A percentile compares a stretch with the other conserved stretches of the same genome.
These are phyloP conservation scores for Chlamydomonas sp. DNA, from an alignment of 139 green algal species.

Conservation along the genomic window DNA sequence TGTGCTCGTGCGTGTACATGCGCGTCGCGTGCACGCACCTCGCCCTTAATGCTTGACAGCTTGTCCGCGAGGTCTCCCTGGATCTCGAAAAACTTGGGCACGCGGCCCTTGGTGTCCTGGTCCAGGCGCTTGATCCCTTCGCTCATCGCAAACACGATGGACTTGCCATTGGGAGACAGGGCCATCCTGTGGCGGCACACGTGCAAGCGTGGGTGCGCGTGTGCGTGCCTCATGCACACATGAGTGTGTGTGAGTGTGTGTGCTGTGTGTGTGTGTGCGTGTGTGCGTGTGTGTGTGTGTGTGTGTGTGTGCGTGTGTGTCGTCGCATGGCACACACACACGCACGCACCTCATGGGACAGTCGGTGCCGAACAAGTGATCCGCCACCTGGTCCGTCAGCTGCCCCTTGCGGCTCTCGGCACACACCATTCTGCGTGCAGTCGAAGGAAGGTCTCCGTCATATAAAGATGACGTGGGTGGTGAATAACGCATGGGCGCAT, in stretches of 20 bases:
- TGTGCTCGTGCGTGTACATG: no score
- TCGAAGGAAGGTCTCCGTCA: no score
- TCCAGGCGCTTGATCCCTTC: slow-evolving; percentile 26
- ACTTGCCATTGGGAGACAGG: slow-evolving; percentile 15
- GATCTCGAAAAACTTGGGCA: slow-evolving; percentile 21
- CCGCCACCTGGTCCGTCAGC: slow-evolving; percentile 30
- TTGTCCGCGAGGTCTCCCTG: slow-evolving; percentile 17
- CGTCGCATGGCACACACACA: not conserved
- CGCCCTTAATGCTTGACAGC: slow-evolving; percentile 11
- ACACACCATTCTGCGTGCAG: slow-evolving; percentile 21
- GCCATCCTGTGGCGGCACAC: slow-evolving; percentile 9
- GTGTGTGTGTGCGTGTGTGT: no score
- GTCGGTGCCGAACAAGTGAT: slow-evolving; percentile 23
- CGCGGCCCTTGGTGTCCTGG: slow-evolving; percentile 13
- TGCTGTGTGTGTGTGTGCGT: no score
- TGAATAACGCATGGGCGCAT: not conserved
- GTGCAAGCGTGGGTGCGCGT: not conserved
- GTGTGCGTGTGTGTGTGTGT: no score
- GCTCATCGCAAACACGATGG: slow-evolving; percentile 28
- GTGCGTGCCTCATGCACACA: no score
- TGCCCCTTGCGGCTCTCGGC: slow-evolving; percentile 11
- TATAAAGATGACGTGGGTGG: no score
- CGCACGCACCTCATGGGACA: slow-evolving; percentile 30
- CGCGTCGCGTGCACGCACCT: no score
- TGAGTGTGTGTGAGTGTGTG: no score